Evolutionary conservation across 75 land plant genomes (phyloP).

Genomic region (Chamaecyparis obtusa): DNA sequence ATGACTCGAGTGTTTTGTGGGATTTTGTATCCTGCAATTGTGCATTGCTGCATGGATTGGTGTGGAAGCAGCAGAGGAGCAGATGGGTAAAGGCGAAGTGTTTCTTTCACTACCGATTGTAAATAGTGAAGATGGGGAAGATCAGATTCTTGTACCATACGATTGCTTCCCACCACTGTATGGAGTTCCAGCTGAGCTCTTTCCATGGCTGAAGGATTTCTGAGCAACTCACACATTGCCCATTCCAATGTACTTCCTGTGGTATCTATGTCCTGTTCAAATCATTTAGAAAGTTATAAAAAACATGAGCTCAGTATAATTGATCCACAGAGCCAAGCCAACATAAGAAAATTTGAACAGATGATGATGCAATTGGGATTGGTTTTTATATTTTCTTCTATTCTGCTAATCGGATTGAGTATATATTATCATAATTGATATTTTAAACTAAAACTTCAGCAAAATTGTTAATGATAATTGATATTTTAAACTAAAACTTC

Average conservation of each 20-base stretch:
- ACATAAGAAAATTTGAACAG: too few relatives aligned
- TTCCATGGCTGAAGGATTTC: neutral
- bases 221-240: slow-evolving; percentile 15
- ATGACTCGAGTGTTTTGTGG: slow-evolving; percentile 4
- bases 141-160: slow-evolving; percentile 15
- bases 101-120: slow-evolving; percentile 15
- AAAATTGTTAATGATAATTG: too few relatives aligned
- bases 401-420: too few relatives aligned
- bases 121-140: slow-evolving; percentile 10
- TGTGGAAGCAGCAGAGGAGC: slow-evolving; percentile 13
- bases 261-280: slow-evolving; percentile 1
- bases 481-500: too few relatives aligned
- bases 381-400: too few relatives aligned
- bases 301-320: neutral
- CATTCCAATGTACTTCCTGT: slow-evolving; percentile 12
- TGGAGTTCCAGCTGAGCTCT: slow-evolving; percentile 7
- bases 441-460: too few relatives aligned
- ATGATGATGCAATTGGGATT: too few relatives aligned
- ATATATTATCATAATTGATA: too few relatives aligned
- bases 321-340: too few relatives aligned
- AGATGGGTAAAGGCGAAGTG: slow-evolving; percentile 15
- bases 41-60: neutral
- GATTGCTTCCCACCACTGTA: neutral
- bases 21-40: neutral
- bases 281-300: neutral